phyloP scores from a whole-genome alignment of 2,329 filamentous ascomycete genomes.

The Orbilia oligospora region DNA sequence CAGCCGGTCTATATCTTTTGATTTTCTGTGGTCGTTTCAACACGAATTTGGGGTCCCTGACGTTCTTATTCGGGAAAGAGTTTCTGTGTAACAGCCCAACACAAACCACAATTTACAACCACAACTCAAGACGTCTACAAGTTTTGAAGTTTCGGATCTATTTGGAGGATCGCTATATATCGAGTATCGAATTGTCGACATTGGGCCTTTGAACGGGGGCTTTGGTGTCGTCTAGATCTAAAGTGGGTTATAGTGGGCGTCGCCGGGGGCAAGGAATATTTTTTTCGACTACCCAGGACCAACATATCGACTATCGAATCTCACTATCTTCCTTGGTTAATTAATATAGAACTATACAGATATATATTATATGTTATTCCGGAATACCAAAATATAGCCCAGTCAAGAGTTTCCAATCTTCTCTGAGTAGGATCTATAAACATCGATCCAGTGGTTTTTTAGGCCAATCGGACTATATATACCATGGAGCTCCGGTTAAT shows the following conservation, averaged over 20 bases:
- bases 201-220: background rate
- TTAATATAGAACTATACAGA: background rate
- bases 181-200: background rate
- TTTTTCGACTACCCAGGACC: background rate
- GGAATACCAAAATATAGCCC: background rate
- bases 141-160: background rate
- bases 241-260: background rate
- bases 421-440: background rate
- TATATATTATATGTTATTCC: background rate
- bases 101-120: conserved; percentile 21
- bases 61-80: conserved; percentile 25
- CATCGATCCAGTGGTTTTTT: background rate
- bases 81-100: conserved; percentile 50
- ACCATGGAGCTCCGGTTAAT: conserved; percentile 51
- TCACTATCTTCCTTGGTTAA: background rate
- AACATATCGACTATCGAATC: background rate
- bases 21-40: background rate
- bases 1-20: background rate
- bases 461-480: background rate
- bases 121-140: background rate
- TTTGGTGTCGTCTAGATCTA: background rate
- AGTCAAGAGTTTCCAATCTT: background rate
- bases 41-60: background rate
- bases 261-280: background rate
- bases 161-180: background rate